A percentile compares a stretch with the other conserved stretches of the same genome.
Conservation (phyloP, 805 yeast species). For the Lachancea quebecensis region DNA sequence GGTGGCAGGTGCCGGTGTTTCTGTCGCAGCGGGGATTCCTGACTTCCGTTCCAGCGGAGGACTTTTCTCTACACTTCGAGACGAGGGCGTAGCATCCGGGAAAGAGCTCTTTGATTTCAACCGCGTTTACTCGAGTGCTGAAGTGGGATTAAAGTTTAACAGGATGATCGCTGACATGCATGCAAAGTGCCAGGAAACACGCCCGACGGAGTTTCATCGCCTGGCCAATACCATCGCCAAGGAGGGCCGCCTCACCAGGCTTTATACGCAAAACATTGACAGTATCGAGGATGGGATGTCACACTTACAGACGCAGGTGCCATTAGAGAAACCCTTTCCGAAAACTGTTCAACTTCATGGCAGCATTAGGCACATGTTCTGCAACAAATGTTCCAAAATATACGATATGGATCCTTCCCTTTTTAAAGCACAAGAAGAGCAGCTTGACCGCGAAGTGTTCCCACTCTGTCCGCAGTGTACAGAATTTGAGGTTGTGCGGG, state of each 20-base stretch:
- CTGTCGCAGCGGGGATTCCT: constrained; percentile 88
- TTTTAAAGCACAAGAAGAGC: constrained; percentile 36
- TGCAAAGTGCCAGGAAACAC: constrained; percentile 44
- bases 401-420: constrained; percentile 46
- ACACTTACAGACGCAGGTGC: constrained; percentile 36
- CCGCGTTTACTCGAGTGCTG: constrained; percentile 59
- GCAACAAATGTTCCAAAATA: constrained; percentile 66
- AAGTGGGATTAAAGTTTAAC: constrained; percentile 60
- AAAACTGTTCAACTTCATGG: constrained; percentile 81
- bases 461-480: constrained; percentile 63
- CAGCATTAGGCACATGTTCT: constrained; percentile 60
- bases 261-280: constrained; percentile 88
- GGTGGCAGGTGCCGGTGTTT: constrained; percentile 85
- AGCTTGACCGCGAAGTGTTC: constrained; percentile 16
- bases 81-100: constrained; percentile 38
- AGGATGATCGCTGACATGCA: constrained; percentile 62
- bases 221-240: constrained; percentile 53
- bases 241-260: constrained; percentile 57
- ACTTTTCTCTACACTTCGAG: constrained; percentile 51
- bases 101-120: constrained; percentile 70
- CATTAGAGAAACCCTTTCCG: constrained; percentile 41
- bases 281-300: constrained; percentile 60
- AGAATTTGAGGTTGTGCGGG: constrained; percentile 50
- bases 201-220: constrained; percentile 70
- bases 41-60: constrained; percentile 79